phyloP scores from a whole-genome alignment of 1,284 basidiomycete species.

The Sporisorium iseilematis-ciliati region DNA sequence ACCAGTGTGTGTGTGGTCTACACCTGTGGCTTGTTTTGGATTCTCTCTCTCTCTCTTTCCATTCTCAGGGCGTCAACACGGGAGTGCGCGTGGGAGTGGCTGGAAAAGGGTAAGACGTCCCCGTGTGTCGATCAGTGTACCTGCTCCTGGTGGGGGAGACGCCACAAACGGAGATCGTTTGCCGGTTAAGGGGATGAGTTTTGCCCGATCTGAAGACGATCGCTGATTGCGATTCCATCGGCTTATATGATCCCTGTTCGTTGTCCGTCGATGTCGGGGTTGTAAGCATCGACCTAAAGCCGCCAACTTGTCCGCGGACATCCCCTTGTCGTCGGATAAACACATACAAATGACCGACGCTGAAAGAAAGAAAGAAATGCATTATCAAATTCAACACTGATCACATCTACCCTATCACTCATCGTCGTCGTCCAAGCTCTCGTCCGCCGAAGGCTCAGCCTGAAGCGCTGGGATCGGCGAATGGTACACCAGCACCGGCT shows the following conservation, averaged over 20 bases:
- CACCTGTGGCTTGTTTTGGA: neutral
- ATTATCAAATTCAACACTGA: neutral
- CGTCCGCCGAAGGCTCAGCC: neutral
- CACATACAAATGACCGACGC: neutral
- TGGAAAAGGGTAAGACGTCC: too few relatives aligned
- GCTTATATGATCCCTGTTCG: too few relatives aligned
- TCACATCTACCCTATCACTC: neutral
- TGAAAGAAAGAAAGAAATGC: neutral
- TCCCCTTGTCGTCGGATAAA: neutral
- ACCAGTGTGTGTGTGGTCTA: neutral
- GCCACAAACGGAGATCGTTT: too few relatives aligned
- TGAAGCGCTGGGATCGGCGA: slow-evolving; percentile 17
- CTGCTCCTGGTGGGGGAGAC: too few relatives aligned
- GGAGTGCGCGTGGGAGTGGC: too few relatives aligned
- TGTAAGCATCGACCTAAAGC: neutral
- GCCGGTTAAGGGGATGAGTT: too few relatives aligned
- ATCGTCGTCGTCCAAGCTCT: slow-evolving; percentile 4
- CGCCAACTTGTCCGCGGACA: too few relatives aligned
- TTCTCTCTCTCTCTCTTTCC: too few relatives aligned
- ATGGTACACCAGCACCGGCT: slow-evolving; percentile 16
- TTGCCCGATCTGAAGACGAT: too few relatives aligned
- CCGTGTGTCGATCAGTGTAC: too few relatives aligned
- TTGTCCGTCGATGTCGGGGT: neutral
- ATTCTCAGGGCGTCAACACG: too few relatives aligned
- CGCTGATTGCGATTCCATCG: too few relatives aligned